Conservation (phyloP, 2,329 filamentous ascomycete species). For the Penicillium hordei region DNA sequence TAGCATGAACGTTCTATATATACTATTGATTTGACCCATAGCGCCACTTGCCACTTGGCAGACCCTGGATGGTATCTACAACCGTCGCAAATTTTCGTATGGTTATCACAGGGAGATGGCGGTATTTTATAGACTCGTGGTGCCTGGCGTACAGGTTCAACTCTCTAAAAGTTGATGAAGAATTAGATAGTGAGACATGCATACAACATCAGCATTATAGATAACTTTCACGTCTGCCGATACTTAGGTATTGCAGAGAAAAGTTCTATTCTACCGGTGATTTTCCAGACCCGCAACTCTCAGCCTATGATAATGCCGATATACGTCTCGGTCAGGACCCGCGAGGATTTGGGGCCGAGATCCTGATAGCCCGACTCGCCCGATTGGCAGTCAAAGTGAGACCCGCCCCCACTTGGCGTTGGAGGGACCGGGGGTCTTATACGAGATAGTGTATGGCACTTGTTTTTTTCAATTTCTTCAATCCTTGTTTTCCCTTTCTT, state of each 20-base stretch:
- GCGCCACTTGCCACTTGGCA: neutral
- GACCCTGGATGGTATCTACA: neutral
- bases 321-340: neutral
- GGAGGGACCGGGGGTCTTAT: neutral
- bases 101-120: neutral
- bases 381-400: neutral
- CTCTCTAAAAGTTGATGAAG: neutral
- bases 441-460: neutral
- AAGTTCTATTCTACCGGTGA: neutral
- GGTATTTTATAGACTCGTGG: neutral
- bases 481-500: neutral
- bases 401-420: neutral
- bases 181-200: neutral
- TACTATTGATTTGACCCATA: neutral
- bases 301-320: conserved; percentile 3
- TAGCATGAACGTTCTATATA: neutral
- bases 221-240: neutral
- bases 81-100: neutral
- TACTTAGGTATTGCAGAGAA: neutral
- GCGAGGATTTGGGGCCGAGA: neutral
- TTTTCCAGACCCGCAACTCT: neutral
- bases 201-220: neutral
- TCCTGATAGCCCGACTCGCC: neutral
- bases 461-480: neutral
- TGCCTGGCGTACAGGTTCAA: too few relatives aligned